phyloP scores from a whole-genome alignment of 257 asterid species.

The Solanum raphanifolium region DNA sequence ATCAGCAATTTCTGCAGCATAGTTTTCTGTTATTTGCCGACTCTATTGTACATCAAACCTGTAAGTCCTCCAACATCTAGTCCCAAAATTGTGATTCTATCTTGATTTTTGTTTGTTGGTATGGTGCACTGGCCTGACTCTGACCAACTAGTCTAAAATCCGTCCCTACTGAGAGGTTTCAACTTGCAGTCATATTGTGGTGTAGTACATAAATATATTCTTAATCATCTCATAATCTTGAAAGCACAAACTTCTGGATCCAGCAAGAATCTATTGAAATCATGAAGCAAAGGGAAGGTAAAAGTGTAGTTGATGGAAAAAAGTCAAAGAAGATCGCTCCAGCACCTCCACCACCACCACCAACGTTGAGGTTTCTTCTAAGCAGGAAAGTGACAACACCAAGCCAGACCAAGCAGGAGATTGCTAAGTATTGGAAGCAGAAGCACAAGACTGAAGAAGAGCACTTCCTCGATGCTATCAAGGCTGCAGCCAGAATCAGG shows the following conservation, averaged over 20 bases:
- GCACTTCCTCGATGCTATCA: constrained; percentile 47
- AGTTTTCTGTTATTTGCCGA: neutral
- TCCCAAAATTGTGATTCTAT: neutral
- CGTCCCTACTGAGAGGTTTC: neutral
- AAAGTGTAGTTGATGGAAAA: neutral
- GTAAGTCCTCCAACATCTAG: neutral
- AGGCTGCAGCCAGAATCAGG: constrained; percentile 49
- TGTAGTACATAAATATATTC: neutral
- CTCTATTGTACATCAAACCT: neutral
- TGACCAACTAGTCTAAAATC: neutral
- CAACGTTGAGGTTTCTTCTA: neutral
- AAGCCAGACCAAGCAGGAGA: constrained; percentile 48
- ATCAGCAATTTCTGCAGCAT: neutral
- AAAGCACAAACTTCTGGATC: neutral
- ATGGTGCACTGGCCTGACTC: neutral
- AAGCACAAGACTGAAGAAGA: constrained; percentile 44
- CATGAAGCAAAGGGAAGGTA: constrained; percentile 3
- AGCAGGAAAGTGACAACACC: neutral
- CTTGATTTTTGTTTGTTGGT: neutral
- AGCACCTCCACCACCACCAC: constrained; percentile 16
- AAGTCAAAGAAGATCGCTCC: neutral
- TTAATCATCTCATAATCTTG: neutral
- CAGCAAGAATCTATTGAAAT: neutral
- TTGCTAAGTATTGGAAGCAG: constrained; percentile 46
- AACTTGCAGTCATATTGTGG: neutral